Evolutionary conservation across 352 stramenopile genomes (phyloP).

Genomic region (Pythium periplocum): DNA sequence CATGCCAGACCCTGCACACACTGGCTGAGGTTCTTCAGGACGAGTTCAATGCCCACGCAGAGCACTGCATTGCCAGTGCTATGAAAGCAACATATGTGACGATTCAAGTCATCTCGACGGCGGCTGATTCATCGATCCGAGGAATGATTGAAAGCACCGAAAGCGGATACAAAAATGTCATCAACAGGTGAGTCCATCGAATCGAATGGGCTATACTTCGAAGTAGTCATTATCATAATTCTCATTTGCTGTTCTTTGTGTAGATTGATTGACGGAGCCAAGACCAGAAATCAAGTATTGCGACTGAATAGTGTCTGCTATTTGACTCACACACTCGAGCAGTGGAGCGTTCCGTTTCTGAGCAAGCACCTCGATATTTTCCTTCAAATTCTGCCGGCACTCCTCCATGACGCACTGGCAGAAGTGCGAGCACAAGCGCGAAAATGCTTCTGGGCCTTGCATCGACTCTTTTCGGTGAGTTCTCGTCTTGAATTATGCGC

Average conservation of each 20-base stretch:
- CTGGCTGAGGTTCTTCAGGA: conserved; percentile 56
- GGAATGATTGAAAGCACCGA: conserved; percentile 72
- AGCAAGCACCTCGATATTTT: conserved; percentile 61
- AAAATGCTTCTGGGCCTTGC: conserved; percentile 78
- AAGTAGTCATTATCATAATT: too few species aligned
- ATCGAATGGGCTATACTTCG: too few species aligned
- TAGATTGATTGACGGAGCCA: conserved; percentile 72
- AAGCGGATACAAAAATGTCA: conserved; percentile 63
- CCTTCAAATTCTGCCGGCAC: conserved; percentile 41
- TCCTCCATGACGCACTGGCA: conserved; percentile 62
- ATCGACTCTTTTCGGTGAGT: conserved; percentile 56
- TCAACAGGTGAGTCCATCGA: conserved; percentile 51
- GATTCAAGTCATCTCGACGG: conserved; percentile 78
- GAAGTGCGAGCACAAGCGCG: conserved; percentile 73
- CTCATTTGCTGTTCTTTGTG: background rate
- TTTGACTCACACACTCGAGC: conserved; percentile 64
- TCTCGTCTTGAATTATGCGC: background rate
- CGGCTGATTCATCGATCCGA: conserved; percentile 65
- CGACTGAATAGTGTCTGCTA: conserved; percentile 68
- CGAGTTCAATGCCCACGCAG: conserved; percentile 74
- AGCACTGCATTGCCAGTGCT: conserved; percentile 61
- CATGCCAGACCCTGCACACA: conserved; percentile 62
- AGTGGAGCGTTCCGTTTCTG: conserved; percentile 59
- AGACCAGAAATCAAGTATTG: conserved; percentile 71
- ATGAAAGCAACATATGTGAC: conserved; percentile 86